Evolutionary conservation across 2,329 filamentous ascomycete genomes (phyloP).

Genomic region (Stenocarpella maydis): DNA sequence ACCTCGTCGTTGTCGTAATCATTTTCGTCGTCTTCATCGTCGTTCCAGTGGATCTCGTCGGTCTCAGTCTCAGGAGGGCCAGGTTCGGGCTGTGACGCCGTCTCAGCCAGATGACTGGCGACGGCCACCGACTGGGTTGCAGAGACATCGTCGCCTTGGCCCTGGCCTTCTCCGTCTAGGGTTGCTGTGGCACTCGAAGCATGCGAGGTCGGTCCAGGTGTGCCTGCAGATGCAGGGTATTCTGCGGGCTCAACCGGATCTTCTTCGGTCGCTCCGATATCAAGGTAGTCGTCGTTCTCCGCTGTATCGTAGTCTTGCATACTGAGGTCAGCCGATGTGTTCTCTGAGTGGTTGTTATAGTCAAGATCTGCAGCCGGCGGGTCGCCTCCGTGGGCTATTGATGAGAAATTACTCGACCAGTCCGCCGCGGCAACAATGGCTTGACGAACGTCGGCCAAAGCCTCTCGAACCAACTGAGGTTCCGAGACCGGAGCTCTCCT

Average conservation of each 20-base stretch:
- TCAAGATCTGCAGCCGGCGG: neutral
- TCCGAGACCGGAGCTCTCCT: neutral
- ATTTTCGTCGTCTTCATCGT: conserved; percentile 46
- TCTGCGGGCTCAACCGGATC: conserved; percentile 2
- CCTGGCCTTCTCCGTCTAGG: conserved; percentile 49
- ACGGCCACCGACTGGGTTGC: conserved; percentile 40
- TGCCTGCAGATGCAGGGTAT: conserved; percentile 16
- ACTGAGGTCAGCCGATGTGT: conserved; percentile 23
- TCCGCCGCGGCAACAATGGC: neutral
- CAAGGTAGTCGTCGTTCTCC: conserved; percentile 36
- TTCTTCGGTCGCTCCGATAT: conserved; percentile 23
- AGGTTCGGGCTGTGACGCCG: conserved; percentile 13
- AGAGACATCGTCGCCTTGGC: conserved; percentile 43
- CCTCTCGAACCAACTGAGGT: neutral
- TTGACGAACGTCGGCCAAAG: neutral
- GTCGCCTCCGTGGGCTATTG: neutral
- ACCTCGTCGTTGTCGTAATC: conserved; percentile 38
- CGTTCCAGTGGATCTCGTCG: conserved; percentile 49
- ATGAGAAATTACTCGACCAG: neutral
- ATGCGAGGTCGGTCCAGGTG: conserved; percentile 15
- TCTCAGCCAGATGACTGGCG: conserved; percentile 11
- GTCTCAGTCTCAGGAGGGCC: conserved; percentile 27
- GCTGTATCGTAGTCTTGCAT: conserved; percentile 26
- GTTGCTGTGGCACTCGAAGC: conserved; percentile 45
- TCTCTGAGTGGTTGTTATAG: neutral